Base-by-base conservation (phyloP, 2,329 filamentous ascomycete species). In the Phialophora chinensis region DNA sequence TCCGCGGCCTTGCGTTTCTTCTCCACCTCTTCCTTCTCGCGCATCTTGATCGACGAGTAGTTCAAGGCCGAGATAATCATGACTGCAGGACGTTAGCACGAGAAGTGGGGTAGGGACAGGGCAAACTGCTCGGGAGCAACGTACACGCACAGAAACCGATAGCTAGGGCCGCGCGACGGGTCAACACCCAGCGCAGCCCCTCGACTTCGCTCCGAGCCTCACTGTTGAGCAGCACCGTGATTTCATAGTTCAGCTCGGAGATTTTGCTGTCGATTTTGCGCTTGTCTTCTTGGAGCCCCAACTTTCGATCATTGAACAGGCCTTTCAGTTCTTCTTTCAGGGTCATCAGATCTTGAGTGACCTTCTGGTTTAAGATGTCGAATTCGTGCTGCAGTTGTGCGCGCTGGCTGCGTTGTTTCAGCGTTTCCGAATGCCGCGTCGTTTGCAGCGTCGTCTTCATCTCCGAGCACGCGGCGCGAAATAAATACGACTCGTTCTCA, bases 211-310 rank as follows among this genome's bases (percentile, higher is more conserved):
- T 94, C 77, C 94, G 93, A 56, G 91, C 88, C 77, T 98, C 95
- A 69, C 92, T 95, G 77, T 92, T 96, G 52, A 99, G 85, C 49
- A 87, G 85, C 35, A 97, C 92, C 25, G 91, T 96, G 77, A 99
- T 98, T 77, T 96, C 95, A 80, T 98, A 97, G 79, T 94, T 96
- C 72, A 98, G 85, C 81, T 97, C 91, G 83, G 97, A 93, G 69
- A 97, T 93, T 85, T 89, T 89, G 59, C 90, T 91, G 75, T 98
- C 94, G 75, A 91, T 90, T 6, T 85, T 85, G 75, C 93, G 89
- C 79, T 97, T 93, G 77, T 97, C 91, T 78, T 94, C 91, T 62
- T 93, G 84, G 1, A 96, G 93, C 1, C 88, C 87, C 91, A 98
- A 96, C 77, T 94, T 95, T 52, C 96, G 88, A 76, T 99, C 94